Conservation (phyloP, 345 rosid species). For the Erysimum cheiranthoides region DNA sequence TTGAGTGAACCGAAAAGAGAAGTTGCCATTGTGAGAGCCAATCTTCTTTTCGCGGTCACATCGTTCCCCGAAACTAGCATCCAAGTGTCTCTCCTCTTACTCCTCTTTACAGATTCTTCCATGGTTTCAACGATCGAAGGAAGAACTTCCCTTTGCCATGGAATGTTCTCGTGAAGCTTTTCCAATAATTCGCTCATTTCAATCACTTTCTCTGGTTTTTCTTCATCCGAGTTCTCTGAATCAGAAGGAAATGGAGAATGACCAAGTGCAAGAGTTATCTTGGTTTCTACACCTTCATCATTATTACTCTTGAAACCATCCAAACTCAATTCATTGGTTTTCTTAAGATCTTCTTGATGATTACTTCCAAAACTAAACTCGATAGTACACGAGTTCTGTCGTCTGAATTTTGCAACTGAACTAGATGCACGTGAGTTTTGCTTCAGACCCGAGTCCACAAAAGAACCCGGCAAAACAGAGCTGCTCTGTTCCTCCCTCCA, state of each 20-base stretch:
- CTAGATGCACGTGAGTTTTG: constrained; percentile 39
- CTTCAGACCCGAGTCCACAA: constrained; percentile 50
- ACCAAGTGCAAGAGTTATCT: constrained; percentile 81
- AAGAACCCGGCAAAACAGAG: constrained; percentile 50
- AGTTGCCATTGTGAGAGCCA: constrained; percentile 69
- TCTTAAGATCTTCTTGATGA: constrained; percentile 36
- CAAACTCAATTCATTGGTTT: constrained; percentile 57
- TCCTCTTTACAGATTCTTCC: constrained; percentile 43
- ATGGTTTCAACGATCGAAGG: constrained; percentile 59
- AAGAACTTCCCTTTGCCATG: constrained; percentile 73
- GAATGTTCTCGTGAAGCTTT: constrained; percentile 64
- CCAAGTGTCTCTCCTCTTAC: constrained; percentile 54
- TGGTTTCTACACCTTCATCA: constrained; percentile 64
- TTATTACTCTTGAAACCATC: constrained; percentile 60
- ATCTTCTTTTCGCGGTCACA: constrained; percentile 69
- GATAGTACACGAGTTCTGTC: constrained; percentile 71
- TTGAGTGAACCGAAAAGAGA: constrained; percentile 61
- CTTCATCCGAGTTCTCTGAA: constrained; percentile 47
- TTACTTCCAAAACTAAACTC: constrained; percentile 61
- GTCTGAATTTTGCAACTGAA: constrained; percentile 66
- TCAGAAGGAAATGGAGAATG: constrained; percentile 54
- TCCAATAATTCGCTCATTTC: constrained; percentile 40
- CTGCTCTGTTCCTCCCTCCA: constrained; percentile 45
- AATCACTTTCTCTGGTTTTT: constrained; percentile 14
- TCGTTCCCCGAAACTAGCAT: constrained; percentile 74